Evolutionary conservation across 495 filamentous ascomycete genomes (phyloP).

Genomic region (Penicillium lividum): DNA sequence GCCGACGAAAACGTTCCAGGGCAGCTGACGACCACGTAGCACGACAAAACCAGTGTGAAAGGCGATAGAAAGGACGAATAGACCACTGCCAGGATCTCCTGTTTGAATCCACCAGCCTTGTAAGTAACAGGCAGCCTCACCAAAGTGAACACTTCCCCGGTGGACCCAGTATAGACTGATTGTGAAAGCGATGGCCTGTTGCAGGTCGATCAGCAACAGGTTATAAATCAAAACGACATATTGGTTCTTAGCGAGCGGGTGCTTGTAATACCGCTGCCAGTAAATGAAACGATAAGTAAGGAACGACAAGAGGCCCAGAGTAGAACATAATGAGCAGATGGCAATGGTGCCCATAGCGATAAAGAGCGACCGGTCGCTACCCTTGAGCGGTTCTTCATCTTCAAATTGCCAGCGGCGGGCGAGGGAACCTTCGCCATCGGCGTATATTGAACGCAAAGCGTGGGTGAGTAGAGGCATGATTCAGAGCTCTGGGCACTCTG

Average conservation of each 20-base stretch:
- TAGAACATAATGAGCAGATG: slow-evolving; percentile 57
- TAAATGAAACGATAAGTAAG: slow-evolving; percentile 58
- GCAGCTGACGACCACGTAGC: slow-evolving; percentile 57
- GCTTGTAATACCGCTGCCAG: slow-evolving; percentile 53
- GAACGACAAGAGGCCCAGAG: slow-evolving; percentile 51
- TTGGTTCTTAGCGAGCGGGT: slow-evolving; percentile 57
- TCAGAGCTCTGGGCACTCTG: neutral
- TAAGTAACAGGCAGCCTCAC: slow-evolving; percentile 59
- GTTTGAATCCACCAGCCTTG: slow-evolving; percentile 73
- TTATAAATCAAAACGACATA: slow-evolving; percentile 74
- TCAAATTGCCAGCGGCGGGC: slow-evolving; percentile 27
- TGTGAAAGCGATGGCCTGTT: slow-evolving; percentile 67
- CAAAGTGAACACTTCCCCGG: slow-evolving; percentile 53
- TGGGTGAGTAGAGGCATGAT: slow-evolving; percentile 20
- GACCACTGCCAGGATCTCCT: slow-evolving; percentile 66
- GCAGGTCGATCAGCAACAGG: slow-evolving; percentile 69
- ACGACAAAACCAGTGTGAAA: slow-evolving; percentile 65
- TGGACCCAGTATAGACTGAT: slow-evolving; percentile 62
- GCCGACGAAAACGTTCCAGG: slow-evolving; percentile 49
- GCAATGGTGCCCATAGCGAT: slow-evolving; percentile 58
- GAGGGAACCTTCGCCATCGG: slow-evolving; percentile 13
- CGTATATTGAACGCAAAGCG: slow-evolving; percentile 20
- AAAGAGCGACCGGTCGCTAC: slow-evolving; percentile 42
- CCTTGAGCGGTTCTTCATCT: slow-evolving; percentile 19
- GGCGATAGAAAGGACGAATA: slow-evolving; percentile 68